Conservation (phyloP, 129 eudicot genomes). For the Lactuca saligna region DNA sequence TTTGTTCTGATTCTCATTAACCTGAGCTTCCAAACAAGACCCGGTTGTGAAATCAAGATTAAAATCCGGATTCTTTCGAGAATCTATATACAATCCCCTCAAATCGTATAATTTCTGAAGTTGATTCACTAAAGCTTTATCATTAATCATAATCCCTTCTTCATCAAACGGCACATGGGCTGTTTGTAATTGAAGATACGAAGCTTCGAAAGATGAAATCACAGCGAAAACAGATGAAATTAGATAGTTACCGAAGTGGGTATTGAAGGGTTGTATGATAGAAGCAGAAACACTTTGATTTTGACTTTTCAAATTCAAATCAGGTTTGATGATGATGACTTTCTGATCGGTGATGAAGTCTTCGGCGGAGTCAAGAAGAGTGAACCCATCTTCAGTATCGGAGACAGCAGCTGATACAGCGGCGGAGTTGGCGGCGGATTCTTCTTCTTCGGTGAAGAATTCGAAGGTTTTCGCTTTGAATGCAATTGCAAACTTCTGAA, state of each 20-base stretch:
- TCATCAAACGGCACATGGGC: slow-evolving; percentile 83
- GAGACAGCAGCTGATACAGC: slow-evolving; percentile 33
- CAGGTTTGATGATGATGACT: slow-evolving; percentile 85
- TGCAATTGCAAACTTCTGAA: slow-evolving; percentile 84
- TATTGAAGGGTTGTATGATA: slow-evolving; percentile 30
- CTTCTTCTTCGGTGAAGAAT: slow-evolving; percentile 74
- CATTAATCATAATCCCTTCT: slow-evolving; percentile 52
- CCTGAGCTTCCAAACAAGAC: slow-evolving; percentile 85
- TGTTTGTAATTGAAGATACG: slow-evolving; percentile 81
- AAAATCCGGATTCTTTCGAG: slow-evolving; percentile 43
- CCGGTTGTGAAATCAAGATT: slow-evolving; percentile 45
- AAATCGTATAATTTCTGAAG: slow-evolving; percentile 68
- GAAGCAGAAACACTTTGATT: slow-evolving; percentile 22
- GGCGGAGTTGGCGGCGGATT: slow-evolving; percentile 27
- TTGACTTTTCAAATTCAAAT: slow-evolving; percentile 30
- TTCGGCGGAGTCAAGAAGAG: slow-evolving; percentile 72
- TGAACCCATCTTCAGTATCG: slow-evolving; percentile 43
- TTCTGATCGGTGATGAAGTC: slow-evolving; percentile 83
- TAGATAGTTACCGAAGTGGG: slow-evolving; percentile 52
- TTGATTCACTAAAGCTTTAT: slow-evolving; percentile 63
- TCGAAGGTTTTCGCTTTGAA: slow-evolving; percentile 87
- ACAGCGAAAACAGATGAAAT: slow-evolving; percentile 72
- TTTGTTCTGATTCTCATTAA: slow-evolving; percentile 94
- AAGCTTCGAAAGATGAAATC: slow-evolving; percentile 85
- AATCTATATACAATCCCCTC: slow-evolving; percentile 58